Evolutionary conservation across 768 basidiomycete species (phyloP).

Genomic region (Butyriboletus loyo): DNA sequence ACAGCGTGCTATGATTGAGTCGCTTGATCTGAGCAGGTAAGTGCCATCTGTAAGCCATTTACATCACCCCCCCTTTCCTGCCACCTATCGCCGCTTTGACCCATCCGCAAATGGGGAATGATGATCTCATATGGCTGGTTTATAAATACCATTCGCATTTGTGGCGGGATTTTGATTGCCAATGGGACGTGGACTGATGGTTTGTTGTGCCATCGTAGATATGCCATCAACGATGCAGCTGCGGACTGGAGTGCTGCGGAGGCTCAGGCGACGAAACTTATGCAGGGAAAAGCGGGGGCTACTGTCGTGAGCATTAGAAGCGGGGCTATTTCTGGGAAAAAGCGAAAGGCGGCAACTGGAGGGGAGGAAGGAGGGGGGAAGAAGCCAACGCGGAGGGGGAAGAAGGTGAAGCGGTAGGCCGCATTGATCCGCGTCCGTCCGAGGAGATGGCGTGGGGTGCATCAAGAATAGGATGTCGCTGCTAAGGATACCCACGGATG

Average conservation of each 20-base stretch:
- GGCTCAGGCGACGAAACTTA: constrained; percentile 58
- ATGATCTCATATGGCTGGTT: background rate
- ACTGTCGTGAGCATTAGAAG: constrained; percentile 77
- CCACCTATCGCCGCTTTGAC: constrained; percentile 8
- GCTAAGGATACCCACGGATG: background rate
- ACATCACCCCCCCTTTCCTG: background rate
- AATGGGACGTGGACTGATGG: background rate
- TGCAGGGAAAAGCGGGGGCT: constrained; percentile 45
- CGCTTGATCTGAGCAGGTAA: constrained; percentile 85
- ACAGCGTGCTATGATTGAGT: constrained; percentile 85
- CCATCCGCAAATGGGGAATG: background rate
- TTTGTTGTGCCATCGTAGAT: constrained; percentile 40
- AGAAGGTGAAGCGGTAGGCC: constrained; percentile 37
- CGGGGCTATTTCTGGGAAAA: constrained; percentile 40
- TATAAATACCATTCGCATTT: background rate
- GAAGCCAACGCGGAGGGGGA: constrained; percentile 48
- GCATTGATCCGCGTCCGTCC: background rate
- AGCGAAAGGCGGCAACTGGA: constrained; percentile 50
- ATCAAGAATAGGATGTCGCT: too few species aligned
- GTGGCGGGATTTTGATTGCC: background rate
- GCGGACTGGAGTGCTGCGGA: constrained; percentile 78
- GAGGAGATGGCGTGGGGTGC: background rate
- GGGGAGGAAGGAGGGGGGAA: constrained; percentile 38
- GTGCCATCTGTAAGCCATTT: constrained; percentile 28
- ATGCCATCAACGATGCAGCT: constrained; percentile 66